phyloP scores from a whole-genome alignment of 371 early-diverging fungal genomes.

The Furculomyces boomerangus region DNA sequence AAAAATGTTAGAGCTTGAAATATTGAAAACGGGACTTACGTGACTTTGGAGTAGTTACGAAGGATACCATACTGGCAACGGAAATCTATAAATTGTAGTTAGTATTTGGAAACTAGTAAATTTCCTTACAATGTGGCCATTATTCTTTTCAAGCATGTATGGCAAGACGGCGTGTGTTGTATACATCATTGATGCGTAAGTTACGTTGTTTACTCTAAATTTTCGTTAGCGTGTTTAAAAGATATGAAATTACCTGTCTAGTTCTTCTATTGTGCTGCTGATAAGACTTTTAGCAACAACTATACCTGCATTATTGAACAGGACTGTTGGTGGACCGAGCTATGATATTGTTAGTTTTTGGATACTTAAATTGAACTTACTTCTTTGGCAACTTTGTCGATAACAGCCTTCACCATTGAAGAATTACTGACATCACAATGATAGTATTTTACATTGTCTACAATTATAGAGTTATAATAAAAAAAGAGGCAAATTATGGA shows the following conservation, averaged over 20 bases:
- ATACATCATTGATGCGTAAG: slow-evolving; percentile 12
- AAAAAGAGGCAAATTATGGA: background rate
- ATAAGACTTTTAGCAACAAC: slow-evolving; percentile 9
- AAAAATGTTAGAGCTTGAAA: slow-evolving; percentile 3
- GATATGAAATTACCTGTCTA: slow-evolving; percentile 2
- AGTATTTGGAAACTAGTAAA: background rate
- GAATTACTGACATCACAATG: background rate
- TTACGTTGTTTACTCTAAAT: slow-evolving; percentile 10
- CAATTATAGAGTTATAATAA: background rate
- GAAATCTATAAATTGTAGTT: background rate
- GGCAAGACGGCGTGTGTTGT: slow-evolving; percentile 12
- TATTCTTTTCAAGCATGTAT: slow-evolving; percentile 5
- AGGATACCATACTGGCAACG: background rate
- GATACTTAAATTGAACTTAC: background rate
- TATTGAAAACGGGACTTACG: background rate
- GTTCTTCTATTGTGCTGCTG: slow-evolving; percentile 7
- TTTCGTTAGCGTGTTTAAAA: background rate
- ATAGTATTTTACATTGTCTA: background rate
- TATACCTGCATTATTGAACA: slow-evolving; percentile 21
- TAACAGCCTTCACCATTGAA: background rate
- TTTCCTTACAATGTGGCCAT: slow-evolving; percentile 11
- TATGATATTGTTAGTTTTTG: background rate
- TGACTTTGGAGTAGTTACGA: background rate
- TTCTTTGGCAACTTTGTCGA: background rate
- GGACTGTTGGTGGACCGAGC: slow-evolving; percentile 16